Base-by-base conservation (phyloP, 495 filamentous ascomycete species). In the Aspergillus diversus region DNA sequence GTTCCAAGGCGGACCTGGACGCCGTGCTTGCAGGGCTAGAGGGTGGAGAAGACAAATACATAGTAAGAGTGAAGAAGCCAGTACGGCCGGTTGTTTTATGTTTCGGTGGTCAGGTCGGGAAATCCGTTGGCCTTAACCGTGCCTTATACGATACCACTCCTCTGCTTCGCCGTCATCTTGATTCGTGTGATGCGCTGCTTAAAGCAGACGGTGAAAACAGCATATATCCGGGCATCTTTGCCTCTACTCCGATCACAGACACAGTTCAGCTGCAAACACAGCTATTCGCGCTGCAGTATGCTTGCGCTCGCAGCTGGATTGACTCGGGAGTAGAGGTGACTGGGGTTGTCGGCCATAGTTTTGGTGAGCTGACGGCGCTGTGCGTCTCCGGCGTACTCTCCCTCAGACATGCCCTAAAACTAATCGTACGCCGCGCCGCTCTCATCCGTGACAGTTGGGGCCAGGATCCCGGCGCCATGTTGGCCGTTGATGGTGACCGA, bases 31-130 rank as follows among this genome's bases (percentile, higher is more conserved):
- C 43, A 7, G 43, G 35, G 0, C 27, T 69, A 1, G 50, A 54
- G 5, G 12, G 48, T 5, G 64, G 64, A 11, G 39, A 61, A 4
- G 12, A 61, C 17, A 35, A 17, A 33, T 5, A 56, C 15, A 5
- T 61, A 2, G 27, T 70, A n/a, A 51, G 54, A 4, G 27, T 49
- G 12, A 63, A 63, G 27, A 63, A 65, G 50, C 71, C 70, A 5
- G 17, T 15, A 1, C 63, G 48, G 0, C 78, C 83, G 0, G 73
- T 85, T 1, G 65, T 87, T 3, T 66, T 87, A 0, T 84, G 80
- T 62, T 86, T 87, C 50, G 83, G 84, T 4, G 83, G 83, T 7
- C 84, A 87, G 60, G 67, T 77, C 0, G 81, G 79, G 0, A 77
- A 59, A 0, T 80, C 60, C 27, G 64, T 85, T 0, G 81, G 82